phyloP scores from a whole-genome alignment of 1,284 basidiomycete species.

The Retiboletus flavoniger region DNA sequence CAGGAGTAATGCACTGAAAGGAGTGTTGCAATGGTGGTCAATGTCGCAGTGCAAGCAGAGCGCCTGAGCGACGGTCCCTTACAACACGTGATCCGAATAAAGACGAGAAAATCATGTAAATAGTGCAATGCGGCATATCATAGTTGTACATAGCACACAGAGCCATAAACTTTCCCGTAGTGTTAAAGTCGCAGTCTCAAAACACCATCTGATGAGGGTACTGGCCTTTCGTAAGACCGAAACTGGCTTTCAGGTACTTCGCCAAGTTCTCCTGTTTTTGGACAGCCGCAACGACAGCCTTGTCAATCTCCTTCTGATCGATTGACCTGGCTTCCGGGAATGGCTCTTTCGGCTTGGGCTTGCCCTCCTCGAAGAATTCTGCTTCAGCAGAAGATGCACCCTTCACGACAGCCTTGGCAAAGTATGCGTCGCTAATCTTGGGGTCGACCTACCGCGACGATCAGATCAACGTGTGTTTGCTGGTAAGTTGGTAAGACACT shows the following conservation, averaged over 20 bases:
- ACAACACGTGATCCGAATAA: conserved; percentile 18
- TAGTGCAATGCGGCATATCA: conserved; percentile 20
- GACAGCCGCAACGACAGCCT: conserved; percentile 79
- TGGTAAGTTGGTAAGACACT: conserved; percentile 7
- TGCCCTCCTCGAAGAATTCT: conserved; percentile 94
- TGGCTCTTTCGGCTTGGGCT: conserved; percentile 89
- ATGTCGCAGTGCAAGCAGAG: background rate
- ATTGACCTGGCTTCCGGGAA: conserved; percentile 88
- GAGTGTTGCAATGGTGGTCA: background rate
- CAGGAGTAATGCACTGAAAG: background rate
- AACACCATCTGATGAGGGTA: conserved; percentile 88
- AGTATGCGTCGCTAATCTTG: conserved; percentile 95
- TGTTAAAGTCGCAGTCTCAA: conserved; percentile 43
- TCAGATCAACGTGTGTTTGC: conserved; percentile 10
- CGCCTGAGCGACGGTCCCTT: background rate
- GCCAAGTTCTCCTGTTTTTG: conserved; percentile 91
- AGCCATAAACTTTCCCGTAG: conserved; percentile 14
- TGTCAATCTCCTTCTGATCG: conserved; percentile 94
- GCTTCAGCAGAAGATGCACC: conserved; percentile 81
- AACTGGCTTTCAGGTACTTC: conserved; percentile 94
- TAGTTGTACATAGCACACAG: conserved; percentile 28
- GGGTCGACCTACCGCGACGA: conserved; percentile 62
- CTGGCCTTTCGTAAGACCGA: conserved; percentile 94
- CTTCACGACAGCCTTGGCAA: conserved; percentile 79
- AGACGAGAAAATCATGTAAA: conserved; percentile 8